phyloP scores from a whole-genome alignment of 805 yeast genomes.

The Candida schatavii region DNA sequence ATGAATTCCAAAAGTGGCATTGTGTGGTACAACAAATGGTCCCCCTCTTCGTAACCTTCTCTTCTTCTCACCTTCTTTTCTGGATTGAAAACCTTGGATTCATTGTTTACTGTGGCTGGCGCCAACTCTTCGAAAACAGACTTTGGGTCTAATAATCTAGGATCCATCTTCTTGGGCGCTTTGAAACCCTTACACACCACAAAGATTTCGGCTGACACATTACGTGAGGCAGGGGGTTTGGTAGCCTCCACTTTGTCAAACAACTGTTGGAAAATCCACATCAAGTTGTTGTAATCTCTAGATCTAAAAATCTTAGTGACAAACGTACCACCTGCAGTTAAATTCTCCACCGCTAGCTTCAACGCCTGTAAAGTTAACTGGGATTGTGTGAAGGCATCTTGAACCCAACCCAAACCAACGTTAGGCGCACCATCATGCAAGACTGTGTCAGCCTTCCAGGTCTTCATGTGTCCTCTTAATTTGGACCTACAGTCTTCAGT shows the following conservation, averaged over 20 bases:
- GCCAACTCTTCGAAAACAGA: constrained; percentile 92
- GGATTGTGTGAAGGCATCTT: constrained; percentile 98
- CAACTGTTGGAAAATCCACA: constrained; percentile 97
- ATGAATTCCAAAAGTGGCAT: constrained; percentile 79
- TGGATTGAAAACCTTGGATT: constrained; percentile 92
- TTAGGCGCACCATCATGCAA: constrained; percentile 99
- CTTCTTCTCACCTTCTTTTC: constrained; percentile 87
- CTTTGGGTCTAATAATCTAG: constrained; percentile 84
- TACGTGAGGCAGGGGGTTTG: constrained; percentile 98
- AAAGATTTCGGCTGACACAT: constrained; percentile 97
- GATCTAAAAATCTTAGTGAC: constrained; percentile 97
- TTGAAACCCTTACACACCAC: constrained; percentile 95
- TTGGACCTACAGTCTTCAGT: constrained; percentile 96
- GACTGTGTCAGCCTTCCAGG: constrained; percentile 98
- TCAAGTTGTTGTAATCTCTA: constrained; percentile 93
- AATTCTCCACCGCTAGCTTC: constrained; percentile 89
- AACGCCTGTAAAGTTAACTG: constrained; percentile 93
- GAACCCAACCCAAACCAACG: constrained; percentile 99
- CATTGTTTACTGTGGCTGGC: constrained; percentile 63
- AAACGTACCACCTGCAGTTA: constrained; percentile 89
- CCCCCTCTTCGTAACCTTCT: constrained; percentile 97
- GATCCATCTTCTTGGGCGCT: constrained; percentile 94
- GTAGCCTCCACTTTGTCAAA: constrained; percentile 98
- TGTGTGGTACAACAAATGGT: constrained; percentile 66
- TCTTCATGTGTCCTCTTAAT: constrained; percentile 92